Conservation (phyloP, 2,329 filamentous ascomycete genomes). For the Lecanicillium sp. region DNA sequence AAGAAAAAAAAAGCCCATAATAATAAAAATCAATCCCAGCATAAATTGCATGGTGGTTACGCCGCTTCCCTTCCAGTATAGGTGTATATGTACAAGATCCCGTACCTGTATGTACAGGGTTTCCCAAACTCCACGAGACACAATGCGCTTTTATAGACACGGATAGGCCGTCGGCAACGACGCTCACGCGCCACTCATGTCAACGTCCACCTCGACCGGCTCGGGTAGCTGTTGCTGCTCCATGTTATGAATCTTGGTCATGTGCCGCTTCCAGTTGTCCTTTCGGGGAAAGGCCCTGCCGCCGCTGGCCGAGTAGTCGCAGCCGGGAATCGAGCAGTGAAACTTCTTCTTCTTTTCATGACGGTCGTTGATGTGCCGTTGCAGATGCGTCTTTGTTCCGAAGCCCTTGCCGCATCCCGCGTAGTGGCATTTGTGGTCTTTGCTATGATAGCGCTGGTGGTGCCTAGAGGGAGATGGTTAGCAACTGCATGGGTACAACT, state of each 20-base stretch:
- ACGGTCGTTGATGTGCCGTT: constrained; percentile 55
- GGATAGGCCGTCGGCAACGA: too few relatives aligned
- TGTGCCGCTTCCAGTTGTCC: constrained; percentile 56
- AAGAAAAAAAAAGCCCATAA: too few relatives aligned
- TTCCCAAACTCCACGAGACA: too few relatives aligned
- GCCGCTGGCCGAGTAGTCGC: constrained; percentile 47
- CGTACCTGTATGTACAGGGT: too few relatives aligned
- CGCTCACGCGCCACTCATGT: constrained; percentile 18
- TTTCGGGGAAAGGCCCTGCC: constrained; percentile 54
- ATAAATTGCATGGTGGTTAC: too few relatives aligned
- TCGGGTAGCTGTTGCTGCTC: constrained; percentile 31
- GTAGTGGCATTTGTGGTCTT: constrained; percentile 50
- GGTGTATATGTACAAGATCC: too few relatives aligned
- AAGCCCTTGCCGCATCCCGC: constrained; percentile 47
- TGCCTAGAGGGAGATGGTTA: constrained; percentile 33
- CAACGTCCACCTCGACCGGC: constrained; percentile 32
- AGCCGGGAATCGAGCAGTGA: constrained; percentile 46
- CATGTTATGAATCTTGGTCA: constrained; percentile 50
- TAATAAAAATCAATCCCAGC: too few relatives aligned
- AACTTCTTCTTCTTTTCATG: constrained; percentile 53
- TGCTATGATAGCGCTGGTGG: constrained; percentile 53
- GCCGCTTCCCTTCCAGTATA: too few relatives aligned
- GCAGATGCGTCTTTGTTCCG: constrained; percentile 54
- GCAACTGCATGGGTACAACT: constrained; percentile 5
- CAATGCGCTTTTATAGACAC: too few relatives aligned